A percentile compares a stretch with the other conserved stretches of the same genome.
These are phyloP conservation scores for Yarrowia sp. DNA, from an alignment of 805 yeast species.

Conservation along the genomic window DNA sequence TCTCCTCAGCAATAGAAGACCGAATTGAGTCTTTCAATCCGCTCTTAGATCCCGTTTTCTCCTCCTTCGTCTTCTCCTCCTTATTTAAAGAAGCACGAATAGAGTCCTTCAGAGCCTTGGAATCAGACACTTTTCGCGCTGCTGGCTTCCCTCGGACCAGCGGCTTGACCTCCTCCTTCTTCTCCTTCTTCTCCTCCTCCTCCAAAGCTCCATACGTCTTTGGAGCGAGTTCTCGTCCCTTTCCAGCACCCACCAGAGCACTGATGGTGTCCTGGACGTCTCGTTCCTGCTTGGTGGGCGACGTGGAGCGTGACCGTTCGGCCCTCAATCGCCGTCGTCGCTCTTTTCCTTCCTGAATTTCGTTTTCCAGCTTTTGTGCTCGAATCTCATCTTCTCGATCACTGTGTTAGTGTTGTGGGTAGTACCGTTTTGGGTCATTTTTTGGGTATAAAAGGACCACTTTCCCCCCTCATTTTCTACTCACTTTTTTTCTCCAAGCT, in stretches of 20 bases:
- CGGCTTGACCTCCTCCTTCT: background rate
- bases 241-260: background rate
- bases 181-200: background rate
- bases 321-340: conserved; percentile 33
- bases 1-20: background rate
- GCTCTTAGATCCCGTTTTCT: background rate
- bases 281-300: conserved; percentile 28
- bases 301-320: conserved; percentile 29
- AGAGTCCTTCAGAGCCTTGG: conserved; percentile 11
- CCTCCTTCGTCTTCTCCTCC: background rate
- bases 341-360: conserved; percentile 35
- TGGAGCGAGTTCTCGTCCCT: conserved; percentile 7
- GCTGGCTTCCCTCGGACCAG: background rate
- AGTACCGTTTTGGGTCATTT: too few relatives aligned
- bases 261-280: conserved; percentile 5
- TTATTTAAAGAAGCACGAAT: background rate
- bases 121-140: conserved; percentile 7
- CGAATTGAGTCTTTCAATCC: background rate
- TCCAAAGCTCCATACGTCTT: background rate
- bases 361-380: conserved; percentile 34
- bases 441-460: too few relatives aligned
- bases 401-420: conserved; percentile 23
- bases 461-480: too few relatives aligned
- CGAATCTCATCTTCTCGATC: conserved; percentile 36
- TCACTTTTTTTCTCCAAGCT: conserved; percentile 36